These are phyloP conservation scores for Yarrowia sp. DNA, from an alignment of 805 yeast species.

Conservation along the genomic window DNA sequence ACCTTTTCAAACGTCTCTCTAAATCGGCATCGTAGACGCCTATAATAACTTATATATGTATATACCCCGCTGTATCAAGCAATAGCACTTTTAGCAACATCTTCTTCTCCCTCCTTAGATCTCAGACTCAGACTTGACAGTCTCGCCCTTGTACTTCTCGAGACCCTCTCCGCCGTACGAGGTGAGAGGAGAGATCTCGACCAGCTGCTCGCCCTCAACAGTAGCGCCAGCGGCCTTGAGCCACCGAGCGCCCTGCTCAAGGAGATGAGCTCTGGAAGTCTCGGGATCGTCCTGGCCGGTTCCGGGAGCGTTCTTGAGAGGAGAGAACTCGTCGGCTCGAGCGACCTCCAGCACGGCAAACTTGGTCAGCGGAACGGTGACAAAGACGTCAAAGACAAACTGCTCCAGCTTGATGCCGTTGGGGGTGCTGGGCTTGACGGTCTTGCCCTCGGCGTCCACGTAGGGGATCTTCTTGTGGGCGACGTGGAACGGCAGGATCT, in stretches of 20 bases:
- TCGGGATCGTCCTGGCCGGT: constrained; percentile 81
- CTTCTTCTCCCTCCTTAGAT: not conserved
- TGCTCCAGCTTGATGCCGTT: constrained; percentile 96
- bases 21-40: constrained; percentile 5
- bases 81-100: not conserved
- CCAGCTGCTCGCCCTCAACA: constrained; percentile 46
- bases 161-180: constrained; percentile 76
- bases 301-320: constrained; percentile 86
- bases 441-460: constrained; percentile 48
- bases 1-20: no score
- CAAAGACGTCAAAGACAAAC: constrained; percentile 94
- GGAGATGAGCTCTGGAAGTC: constrained; percentile 65
- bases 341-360: constrained; percentile 94
- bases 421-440: constrained; percentile 63
- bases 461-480: constrained; percentile 85
- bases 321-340: constrained; percentile 83
- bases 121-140: constrained; percentile 26
- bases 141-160: constrained; percentile 51
- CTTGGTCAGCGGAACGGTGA: constrained; percentile 60
- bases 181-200: constrained; percentile 75
- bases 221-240: constrained; percentile 65
- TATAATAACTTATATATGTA: constrained; percentile 23
- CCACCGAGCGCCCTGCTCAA: constrained; percentile 75
- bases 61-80: constrained; percentile 12
- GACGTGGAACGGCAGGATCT: constrained; percentile 82